Evolutionary conservation across 257 asterid genomes (phyloP).

Genomic region (Schizonepeta tenuifolia): DNA sequence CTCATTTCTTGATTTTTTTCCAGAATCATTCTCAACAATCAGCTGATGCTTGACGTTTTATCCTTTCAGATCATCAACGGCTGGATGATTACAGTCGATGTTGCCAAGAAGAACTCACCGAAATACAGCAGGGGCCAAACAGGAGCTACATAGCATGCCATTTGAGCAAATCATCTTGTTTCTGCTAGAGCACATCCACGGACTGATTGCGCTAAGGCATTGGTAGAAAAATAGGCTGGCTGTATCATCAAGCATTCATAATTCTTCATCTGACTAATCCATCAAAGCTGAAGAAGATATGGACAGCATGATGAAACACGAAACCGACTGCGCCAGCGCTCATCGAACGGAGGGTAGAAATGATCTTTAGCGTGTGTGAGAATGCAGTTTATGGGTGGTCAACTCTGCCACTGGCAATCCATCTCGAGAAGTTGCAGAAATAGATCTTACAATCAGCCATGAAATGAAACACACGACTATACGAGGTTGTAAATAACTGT

Average conservation of each 20-base stretch:
- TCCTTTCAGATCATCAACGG: conserved; percentile 87
- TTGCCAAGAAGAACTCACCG: conserved; percentile 74
- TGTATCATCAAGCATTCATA: neutral
- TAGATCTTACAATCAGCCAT: neutral
- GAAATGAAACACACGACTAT: neutral
- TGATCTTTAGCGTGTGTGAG: neutral
- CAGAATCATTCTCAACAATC: neutral
- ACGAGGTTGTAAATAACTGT: neutral
- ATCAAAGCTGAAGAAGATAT: neutral
- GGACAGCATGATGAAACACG: neutral
- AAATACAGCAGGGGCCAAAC: conserved; percentile 59
- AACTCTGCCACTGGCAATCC: neutral
- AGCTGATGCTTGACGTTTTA: conserved; percentile 11
- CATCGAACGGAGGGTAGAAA: neutral
- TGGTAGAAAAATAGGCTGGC: neutral
- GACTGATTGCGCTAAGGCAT: neutral
- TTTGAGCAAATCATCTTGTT: neutral
- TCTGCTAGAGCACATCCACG: neutral
- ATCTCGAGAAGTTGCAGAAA: neutral
- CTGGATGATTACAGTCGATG: conserved; percentile 98
- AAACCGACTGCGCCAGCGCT: neutral
- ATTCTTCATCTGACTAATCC: neutral
- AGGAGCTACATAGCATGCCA: conserved; percentile 18
- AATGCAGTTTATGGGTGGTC: neutral
- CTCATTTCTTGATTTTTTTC: conserved; percentile 14